A percentile compares a stretch with the other conserved stretches of the same genome.
Conservation (phyloP, 2,329 filamentous ascomycete species). For the Metarhizium humberi region DNA sequence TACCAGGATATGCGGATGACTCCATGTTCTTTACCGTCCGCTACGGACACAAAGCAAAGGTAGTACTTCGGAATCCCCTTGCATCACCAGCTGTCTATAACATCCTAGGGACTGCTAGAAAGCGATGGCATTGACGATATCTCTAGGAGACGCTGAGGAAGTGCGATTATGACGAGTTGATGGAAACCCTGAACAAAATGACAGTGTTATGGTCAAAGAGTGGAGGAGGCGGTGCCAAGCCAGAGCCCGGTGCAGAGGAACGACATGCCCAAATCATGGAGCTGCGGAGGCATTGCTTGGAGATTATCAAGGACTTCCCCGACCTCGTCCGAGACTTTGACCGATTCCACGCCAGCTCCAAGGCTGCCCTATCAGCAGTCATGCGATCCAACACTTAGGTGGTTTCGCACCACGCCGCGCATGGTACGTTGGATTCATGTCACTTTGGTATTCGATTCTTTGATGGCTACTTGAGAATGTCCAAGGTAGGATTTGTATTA, state of each 20-base stretch:
- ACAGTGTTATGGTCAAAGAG: slow-evolving; percentile 10
- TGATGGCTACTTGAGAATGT: background rate
- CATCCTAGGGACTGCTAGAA: background rate
- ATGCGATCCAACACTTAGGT: background rate
- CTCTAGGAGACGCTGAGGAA: slow-evolving; percentile 14
- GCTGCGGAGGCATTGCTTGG: slow-evolving; percentile 12
- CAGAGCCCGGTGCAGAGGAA: slow-evolving; percentile 2
- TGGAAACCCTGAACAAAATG: slow-evolving; percentile 8
- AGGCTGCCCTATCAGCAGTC: slow-evolving; percentile 6
- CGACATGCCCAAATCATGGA: slow-evolving; percentile 10
- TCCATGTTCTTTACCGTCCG: slow-evolving; percentile 20
- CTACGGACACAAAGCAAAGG: slow-evolving; percentile 16
- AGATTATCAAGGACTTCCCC: slow-evolving; percentile 17
- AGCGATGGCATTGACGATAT: background rate
- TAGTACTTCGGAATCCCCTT: slow-evolving; percentile 1
- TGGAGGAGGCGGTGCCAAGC: background rate
- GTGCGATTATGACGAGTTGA: slow-evolving; percentile 17
- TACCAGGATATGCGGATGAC: slow-evolving; percentile 20
- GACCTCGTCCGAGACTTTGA: slow-evolving; percentile 19
- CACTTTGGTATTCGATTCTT: background rate
- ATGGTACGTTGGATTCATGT: background rate
- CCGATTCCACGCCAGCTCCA: slow-evolving; percentile 11
- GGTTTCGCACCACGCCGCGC: background rate
- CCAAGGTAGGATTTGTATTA: background rate
- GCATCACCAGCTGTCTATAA: background rate